These are phyloP conservation scores for Xylaria palmicola DNA, from an alignment of 495 filamentous ascomycete species.

Conservation along the genomic window DNA sequence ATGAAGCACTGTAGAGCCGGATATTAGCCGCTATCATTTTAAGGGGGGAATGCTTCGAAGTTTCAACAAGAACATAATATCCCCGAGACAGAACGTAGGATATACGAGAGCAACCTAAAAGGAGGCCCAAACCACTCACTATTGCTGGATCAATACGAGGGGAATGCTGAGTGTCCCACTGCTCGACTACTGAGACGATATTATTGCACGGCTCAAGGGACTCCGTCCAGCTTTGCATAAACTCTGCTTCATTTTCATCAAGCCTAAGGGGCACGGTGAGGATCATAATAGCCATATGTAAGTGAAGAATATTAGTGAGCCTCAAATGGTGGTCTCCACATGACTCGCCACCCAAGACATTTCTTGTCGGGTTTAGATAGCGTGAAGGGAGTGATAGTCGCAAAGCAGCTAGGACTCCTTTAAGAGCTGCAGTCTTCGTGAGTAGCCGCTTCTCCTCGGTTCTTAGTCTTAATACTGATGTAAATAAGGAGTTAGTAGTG, in stretches of 20 bases:
- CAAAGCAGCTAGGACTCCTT: conserved; percentile 17
- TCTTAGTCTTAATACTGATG: background rate
- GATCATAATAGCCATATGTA: conserved; percentile 21
- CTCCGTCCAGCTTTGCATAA: conserved; percentile 19
- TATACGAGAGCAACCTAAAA: background rate
- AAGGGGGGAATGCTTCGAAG: background rate
- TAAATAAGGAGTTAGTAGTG: conserved; percentile 14
- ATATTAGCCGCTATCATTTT: background rate
- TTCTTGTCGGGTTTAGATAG: conserved; percentile 27
- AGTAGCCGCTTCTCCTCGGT: conserved; percentile 14
- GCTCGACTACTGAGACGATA: conserved; percentile 18
- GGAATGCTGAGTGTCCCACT: conserved; percentile 26
- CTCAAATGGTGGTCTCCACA: conserved; percentile 21
- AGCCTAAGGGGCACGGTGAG: conserved; percentile 9
- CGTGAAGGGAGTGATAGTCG: conserved; percentile 24
- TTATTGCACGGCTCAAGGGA: conserved; percentile 21
- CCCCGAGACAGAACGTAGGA: background rate
- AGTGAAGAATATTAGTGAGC: conserved; percentile 23
- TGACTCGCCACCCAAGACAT: conserved; percentile 21
- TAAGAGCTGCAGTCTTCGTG: conserved; percentile 7
- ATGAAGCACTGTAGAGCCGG: conserved; percentile 14
- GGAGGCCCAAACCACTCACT: background rate
- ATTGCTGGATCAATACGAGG: conserved; percentile 25
- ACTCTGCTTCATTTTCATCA: conserved; percentile 10
- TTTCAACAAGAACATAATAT: background rate